phyloP scores from a whole-genome alignment of 352 stramenopile genomes.

The Bremia lactucae region DNA sequence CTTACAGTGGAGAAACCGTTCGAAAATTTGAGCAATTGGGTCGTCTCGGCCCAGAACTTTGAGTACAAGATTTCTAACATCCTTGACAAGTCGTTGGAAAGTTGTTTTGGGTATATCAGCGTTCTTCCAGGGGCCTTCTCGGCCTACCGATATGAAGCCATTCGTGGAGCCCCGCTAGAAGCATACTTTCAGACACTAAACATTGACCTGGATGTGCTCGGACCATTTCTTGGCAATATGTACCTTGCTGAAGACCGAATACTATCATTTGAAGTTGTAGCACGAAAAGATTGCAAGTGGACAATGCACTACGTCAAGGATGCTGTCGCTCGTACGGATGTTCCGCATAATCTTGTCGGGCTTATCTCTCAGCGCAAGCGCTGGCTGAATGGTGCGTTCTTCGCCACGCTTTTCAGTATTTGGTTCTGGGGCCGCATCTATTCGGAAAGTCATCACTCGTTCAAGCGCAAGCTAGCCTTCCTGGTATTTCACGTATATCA shows the following conservation, averaged over 20 bases:
- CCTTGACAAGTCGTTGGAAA: constrained; percentile 79
- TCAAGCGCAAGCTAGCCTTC: constrained; percentile 53
- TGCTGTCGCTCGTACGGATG: constrained; percentile 71
- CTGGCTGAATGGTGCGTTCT: constrained; percentile 83
- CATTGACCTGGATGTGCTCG: constrained; percentile 62
- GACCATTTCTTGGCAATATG: constrained; percentile 82
- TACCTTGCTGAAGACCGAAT: constrained; percentile 84
- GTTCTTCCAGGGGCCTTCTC: constrained; percentile 80
- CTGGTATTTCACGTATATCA: constrained; percentile 76
- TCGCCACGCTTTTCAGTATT: constrained; percentile 81
- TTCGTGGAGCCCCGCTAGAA: constrained; percentile 62
- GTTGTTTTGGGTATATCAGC: constrained; percentile 82
- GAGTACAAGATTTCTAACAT: constrained; percentile 88
- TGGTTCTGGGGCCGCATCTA: constrained; percentile 81
- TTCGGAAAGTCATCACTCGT: constrained; percentile 70
- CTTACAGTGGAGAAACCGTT: constrained; percentile 77
- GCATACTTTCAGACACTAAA: constrained; percentile 84
- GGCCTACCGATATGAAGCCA: constrained; percentile 74
- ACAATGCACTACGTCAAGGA: constrained; percentile 85
- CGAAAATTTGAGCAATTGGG: constrained; percentile 79
- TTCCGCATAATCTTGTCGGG: constrained; percentile 70
- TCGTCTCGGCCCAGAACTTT: constrained; percentile 80
- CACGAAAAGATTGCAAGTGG: constrained; percentile 72
- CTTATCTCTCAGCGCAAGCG: constrained; percentile 79
- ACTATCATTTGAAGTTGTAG: constrained; percentile 78